These are phyloP conservation scores for Arthrobotrys musiformis DNA, from an alignment of 2,329 filamentous ascomycete species.

Conservation along the genomic window DNA sequence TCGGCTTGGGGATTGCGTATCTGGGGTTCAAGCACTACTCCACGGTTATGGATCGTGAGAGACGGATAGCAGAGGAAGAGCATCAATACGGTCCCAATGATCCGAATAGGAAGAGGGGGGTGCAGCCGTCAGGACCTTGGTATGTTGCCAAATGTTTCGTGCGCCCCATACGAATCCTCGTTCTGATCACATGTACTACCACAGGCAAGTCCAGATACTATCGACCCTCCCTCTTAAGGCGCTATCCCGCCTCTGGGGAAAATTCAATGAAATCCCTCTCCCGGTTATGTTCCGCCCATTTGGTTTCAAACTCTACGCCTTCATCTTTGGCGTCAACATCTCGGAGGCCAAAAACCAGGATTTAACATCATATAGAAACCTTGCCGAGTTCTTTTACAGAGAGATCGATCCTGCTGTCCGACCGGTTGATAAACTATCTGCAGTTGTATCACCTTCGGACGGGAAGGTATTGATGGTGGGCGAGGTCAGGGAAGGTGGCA, in stretches of 20 bases:
- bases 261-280: conserved; percentile 87
- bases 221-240: conserved; percentile 91
- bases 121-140: conserved; percentile 88
- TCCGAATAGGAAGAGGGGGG: conserved; percentile 69
- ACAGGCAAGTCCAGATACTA: conserved; percentile 87
- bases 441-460: conserved; percentile 87
- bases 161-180: background rate
- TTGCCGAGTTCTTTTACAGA: conserved; percentile 97
- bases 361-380: conserved; percentile 87
- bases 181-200: background rate
- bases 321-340: conserved; percentile 88
- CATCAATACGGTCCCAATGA: conserved; percentile 65
- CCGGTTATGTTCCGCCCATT: conserved; percentile 88
- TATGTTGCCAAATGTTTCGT: conserved; percentile 61
- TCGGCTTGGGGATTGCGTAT: conserved; percentile 85
- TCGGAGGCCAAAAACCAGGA: conserved; percentile 88
- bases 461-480: conserved; percentile 92
- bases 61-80: conserved; percentile 65
- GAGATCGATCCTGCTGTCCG: conserved; percentile 88
- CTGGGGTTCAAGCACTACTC: conserved; percentile 86
- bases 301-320: conserved; percentile 91
- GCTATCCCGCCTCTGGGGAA: conserved; percentile 87
- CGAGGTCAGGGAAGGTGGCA: conserved; percentile 81
- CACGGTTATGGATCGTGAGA: conserved; percentile 71
- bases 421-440: conserved; percentile 82